Evolutionary conservation across 1,139 yeast genomes (phyloP), one percentile per base, ranked within the genome.

Genomic region (Blastobotrys capitulatus): DNA sequence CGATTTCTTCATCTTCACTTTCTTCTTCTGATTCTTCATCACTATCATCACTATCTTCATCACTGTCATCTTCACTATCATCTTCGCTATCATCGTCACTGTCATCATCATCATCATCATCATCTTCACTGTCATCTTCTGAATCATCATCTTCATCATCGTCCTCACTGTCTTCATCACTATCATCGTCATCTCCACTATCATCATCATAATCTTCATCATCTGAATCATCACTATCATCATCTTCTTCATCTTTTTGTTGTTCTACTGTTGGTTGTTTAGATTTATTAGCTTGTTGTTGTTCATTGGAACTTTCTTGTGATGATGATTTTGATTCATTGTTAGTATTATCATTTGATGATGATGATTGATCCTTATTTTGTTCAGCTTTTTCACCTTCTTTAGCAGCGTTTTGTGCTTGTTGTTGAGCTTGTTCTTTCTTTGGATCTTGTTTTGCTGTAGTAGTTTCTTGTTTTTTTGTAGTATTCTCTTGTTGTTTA

Each of bases 11-110:
- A 12, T n/a, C 39, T n/a, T 32, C 37, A 22, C 12, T 10, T 13
- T 42, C 38, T 18, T 42, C 44, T 15, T 42, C 44, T 15, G 44
- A 42, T 29, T 42, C 44, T 6, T 18, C 46, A 2, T 20, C 38
- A 19, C 38, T 31, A 13, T 42, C 44, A 13, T 42, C 44, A 19
- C 22, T 16, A 20, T 15, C 31, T 5, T 42, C 44, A 2, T 42
- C 38, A 19, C 38, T 31, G 5, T 42, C 44, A 31, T 42, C 44
- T 19, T 42, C 44, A 19, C 22, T 16, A 12, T 15, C 31, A 16
- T 42, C 44, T 8, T 42, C 38, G 9, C 32, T 29, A 9, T 42
- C 44, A 10, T 31, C 19, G 2, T 42, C 38, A 13, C 22, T 19
- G n/a, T 35, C 38, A 13, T 35, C 38, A 9, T 35, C 38, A 13